Evolutionary conservation across 140 eudicot species (phyloP), one percentile per base, ranked within the genome.

Genomic region (Anethum foeniculum): DNA sequence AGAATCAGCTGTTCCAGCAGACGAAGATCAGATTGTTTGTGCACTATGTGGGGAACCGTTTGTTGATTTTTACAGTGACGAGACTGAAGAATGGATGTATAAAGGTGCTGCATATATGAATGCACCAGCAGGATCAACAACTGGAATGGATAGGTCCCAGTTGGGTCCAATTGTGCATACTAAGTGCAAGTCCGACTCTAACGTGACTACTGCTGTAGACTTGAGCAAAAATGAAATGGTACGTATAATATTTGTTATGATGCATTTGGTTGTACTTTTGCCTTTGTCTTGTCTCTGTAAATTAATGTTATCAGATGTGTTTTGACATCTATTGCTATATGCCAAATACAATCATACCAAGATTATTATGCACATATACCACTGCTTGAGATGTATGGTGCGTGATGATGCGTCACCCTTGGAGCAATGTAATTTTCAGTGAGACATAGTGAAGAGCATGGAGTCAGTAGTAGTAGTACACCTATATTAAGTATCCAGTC

Each of bases 41-140:
- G 97, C 96, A 5, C 77, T 96, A 8, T 96, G 98, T 85, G 99
- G 98, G 47, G 99, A 96, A 85, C 85, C 97, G 21, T 96, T 96
- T 85, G 98, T 89, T 77, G 97, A 96, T 85, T 96, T 92, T 77
- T 96, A 91, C 49, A 93, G 99, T 76, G 98, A 96, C 77, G 99
- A 96, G 77, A 89, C 87, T 25, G 99, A 96, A 39, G 97, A 93
- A 52, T 96, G 99, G 99, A 96, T 96, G 99, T 96, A 96, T 77
- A 91, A 90, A 78, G 99, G 97, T 7, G 98, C 99, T 68, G 94
- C 91, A 23, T 96, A 93, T 84, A 87, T 96, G 97, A 89, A 96
- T 86, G 93, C 92, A 47, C 92, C 96, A 5, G 54, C 56, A 72
- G 97, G 93, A 38, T 82, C 85, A 77, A 80, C 85, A 27, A 85